phyloP scores from a whole-genome alignment of 768 basidiomycete species.

The Kwoniella mangroviensis region DNA sequence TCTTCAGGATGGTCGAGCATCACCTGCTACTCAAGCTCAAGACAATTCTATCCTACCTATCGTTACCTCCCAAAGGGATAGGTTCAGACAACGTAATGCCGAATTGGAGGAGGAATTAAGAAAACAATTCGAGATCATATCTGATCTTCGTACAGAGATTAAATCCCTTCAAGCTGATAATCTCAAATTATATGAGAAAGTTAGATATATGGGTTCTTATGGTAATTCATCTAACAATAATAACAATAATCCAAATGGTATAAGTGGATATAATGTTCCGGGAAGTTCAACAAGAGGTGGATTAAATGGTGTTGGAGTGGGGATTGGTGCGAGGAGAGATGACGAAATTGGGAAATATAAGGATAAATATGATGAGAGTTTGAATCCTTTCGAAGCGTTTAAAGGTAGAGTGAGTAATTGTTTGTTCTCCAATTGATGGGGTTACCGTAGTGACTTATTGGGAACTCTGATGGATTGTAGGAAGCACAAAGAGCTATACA shows the following conservation, averaged over 20 bases:
- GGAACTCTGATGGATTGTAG: slow-evolving; percentile 59
- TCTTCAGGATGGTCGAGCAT: slow-evolving; percentile 52
- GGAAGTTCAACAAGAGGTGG: slow-evolving; percentile 18
- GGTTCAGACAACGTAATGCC: slow-evolving; percentile 95
- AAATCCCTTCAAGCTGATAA: slow-evolving; percentile 92
- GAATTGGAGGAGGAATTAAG: slow-evolving; percentile 98
- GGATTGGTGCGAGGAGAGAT: slow-evolving; percentile 43
- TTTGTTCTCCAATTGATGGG: neutral
- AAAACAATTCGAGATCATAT: slow-evolving; percentile 91
- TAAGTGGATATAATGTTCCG: slow-evolving; percentile 25
- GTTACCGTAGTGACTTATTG: neutral
- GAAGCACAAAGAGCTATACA: slow-evolving; percentile 94
- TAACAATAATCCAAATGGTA: slow-evolving; percentile 30
- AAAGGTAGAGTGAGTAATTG: slow-evolving; percentile 76
- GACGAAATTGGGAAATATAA: slow-evolving; percentile 89
- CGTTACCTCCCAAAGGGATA: slow-evolving; percentile 93
- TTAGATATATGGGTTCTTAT: slow-evolving; percentile 97
- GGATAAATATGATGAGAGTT: slow-evolving; percentile 89
- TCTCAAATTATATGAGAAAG: slow-evolving; percentile 97
- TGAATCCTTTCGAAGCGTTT: slow-evolving; percentile 99
- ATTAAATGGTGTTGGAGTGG: slow-evolving; percentile 34
- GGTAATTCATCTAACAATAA: slow-evolving; percentile 64
- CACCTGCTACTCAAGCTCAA: slow-evolving; percentile 72
- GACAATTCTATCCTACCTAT: slow-evolving; percentile 98
- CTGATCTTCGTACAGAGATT: slow-evolving; percentile 89